phyloP scores from a whole-genome alignment of 2,329 filamentous ascomycete genomes.

The Sporothrix brasiliensis region DNA sequence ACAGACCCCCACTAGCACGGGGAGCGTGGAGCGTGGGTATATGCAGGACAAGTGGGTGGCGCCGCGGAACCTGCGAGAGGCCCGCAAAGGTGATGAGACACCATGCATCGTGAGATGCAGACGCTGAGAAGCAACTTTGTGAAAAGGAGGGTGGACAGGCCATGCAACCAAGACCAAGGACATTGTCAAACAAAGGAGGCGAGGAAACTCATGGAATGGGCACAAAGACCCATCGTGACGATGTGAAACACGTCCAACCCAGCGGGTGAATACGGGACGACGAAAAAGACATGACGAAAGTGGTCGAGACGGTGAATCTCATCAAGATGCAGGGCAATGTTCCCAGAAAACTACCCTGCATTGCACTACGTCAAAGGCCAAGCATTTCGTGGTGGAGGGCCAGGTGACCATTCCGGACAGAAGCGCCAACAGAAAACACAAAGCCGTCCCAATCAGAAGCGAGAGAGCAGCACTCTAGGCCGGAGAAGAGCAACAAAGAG shows the following conservation, averaged over 20 bases:
- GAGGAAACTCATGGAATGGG: neutral
- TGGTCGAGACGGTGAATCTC: no score
- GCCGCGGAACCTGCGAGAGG: neutral
- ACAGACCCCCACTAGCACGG: conserved; percentile 14
- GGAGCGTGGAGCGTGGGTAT: conserved; percentile 15
- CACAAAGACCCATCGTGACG: neutral
- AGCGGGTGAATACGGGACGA: conserved; percentile 6
- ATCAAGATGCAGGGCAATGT: no score
- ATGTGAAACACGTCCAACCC: conserved; percentile 6
- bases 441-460: conserved; percentile 1
- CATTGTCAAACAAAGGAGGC: neutral
- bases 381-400: neutral
- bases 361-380: no score
- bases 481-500: neutral
- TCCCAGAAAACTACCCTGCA: no score
- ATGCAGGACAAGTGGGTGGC: conserved; percentile 19
- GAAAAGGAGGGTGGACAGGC: neutral
- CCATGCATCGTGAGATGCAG: conserved; percentile 6
- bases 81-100: neutral
- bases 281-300: neutral
- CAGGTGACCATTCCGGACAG: conserved; percentile 16
- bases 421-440: conserved; percentile 17
- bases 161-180: neutral
- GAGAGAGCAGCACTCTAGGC: neutral
- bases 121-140: neutral